Evolutionary conservation across 352 stramenopile species (phyloP).

Genomic region (Phytophthora sp.): DNA sequence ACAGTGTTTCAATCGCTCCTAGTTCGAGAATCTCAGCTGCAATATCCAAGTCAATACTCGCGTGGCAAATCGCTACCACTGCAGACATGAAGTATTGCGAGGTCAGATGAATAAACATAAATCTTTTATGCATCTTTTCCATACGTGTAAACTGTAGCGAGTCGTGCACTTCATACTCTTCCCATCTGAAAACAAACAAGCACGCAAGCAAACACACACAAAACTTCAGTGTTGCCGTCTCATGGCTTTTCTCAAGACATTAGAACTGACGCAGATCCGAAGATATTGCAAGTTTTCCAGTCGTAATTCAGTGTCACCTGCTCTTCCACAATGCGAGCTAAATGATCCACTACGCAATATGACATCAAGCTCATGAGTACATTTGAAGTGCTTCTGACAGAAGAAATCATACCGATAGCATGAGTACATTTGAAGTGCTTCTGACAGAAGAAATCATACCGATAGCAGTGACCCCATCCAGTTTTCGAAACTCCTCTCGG

Average conservation of each 20-base stretch:
- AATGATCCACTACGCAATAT: constrained; percentile 54
- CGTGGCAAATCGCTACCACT: constrained; percentile 69
- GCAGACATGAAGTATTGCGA: background rate
- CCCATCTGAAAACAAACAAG: no score
- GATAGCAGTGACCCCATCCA: constrained; percentile 61
- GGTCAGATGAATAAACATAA: background rate
- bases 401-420: background rate
- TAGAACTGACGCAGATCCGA: constrained; percentile 37
- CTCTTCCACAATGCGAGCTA: constrained; percentile 58
- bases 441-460: constrained; percentile 20
- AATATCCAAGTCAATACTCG: constrained; percentile 59
- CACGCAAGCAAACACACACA: background rate
- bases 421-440: background rate
- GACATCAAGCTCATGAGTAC: background rate
- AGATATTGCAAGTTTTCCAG: constrained; percentile 49
- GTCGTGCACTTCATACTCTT: constrained; percentile 55
- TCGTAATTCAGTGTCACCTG: constrained; percentile 46
- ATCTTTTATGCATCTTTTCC: background rate
- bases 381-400: background rate
- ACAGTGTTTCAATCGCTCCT: constrained; percentile 30
- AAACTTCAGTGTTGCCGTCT: background rate
- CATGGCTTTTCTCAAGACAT: constrained; percentile 22
- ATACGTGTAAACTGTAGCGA: constrained; percentile 60
- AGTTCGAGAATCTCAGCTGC: constrained; percentile 50
- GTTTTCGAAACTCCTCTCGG: constrained; percentile 56